A percentile compares a stretch with the other conserved stretches of the same genome.
phyloP scores from a whole-genome alignment of 2,329 filamentous ascomycete genomes.

The Chaetomium sp. region DNA sequence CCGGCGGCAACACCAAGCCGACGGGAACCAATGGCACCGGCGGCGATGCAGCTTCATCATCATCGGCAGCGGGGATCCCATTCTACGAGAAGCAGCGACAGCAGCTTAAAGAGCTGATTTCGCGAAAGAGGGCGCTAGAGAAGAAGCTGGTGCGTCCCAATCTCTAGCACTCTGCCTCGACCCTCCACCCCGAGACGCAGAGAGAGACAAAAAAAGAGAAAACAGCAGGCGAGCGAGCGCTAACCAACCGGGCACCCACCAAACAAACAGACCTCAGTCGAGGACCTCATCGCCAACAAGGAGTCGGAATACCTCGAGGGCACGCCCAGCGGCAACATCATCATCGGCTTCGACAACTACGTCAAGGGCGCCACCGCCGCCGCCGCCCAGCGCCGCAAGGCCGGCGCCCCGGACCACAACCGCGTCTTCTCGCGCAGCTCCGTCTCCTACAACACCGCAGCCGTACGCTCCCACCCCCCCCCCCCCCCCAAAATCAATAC shows the following conservation, averaged over 20 bases:
- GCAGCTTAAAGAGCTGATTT: constrained; percentile 66
- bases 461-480: constrained; percentile 28
- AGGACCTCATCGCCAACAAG: constrained; percentile 81
- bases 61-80: constrained; percentile 50
- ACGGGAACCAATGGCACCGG: constrained; percentile 11
- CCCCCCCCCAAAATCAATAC: neutral
- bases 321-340: constrained; percentile 88
- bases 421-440: constrained; percentile 71
- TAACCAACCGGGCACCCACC: neutral
- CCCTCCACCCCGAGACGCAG: neutral
- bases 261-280: constrained; percentile 43
- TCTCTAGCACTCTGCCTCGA: neutral
- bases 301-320: constrained; percentile 90
- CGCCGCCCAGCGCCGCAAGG: constrained; percentile 64
- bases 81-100: constrained; percentile 74
- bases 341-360: constrained; percentile 97
- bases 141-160: constrained; percentile 38
- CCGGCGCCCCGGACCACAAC: constrained; percentile 67
- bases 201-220: neutral
- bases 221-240: neutral
- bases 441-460: constrained; percentile 58
- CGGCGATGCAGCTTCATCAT: constrained; percentile 15
- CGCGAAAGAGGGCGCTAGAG: constrained; percentile 62
- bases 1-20: constrained; percentile 8
- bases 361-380: constrained; percentile 80